Evolutionary conservation across 2,329 filamentous ascomycete genomes (phyloP).

Genomic region (Capronia coronata): DNA sequence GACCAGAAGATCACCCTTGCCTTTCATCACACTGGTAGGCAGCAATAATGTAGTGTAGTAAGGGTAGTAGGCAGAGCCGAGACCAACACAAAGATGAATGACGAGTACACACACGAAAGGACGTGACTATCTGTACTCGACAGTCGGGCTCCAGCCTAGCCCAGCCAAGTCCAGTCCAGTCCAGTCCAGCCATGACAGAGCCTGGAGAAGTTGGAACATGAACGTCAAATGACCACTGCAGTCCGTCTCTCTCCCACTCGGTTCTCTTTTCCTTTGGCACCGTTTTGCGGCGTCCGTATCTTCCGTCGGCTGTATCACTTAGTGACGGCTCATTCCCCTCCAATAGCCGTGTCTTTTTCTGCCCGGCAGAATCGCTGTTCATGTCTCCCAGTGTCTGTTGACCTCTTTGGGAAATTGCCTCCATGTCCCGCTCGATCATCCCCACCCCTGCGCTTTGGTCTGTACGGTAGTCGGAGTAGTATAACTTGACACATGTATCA

Average conservation of each 20-base stretch:
- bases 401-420: slow-evolving; percentile 11
- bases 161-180: neutral
- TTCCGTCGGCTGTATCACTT: neutral
- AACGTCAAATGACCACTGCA: neutral
- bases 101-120: too few species aligned
- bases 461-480: too few species aligned
- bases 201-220: neutral
- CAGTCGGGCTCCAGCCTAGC: neutral
- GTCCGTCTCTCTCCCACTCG: neutral
- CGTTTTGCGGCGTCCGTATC: neutral
- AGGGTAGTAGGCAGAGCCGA: too few species aligned
- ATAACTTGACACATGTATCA: too few species aligned
- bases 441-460: neutral
- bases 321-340: neutral
- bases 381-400: slow-evolving; percentile 9
- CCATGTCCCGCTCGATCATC: neutral
- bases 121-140: neutral
- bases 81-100: too few species aligned
- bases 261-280: neutral
- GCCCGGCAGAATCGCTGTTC: slow-evolving; percentile 11
- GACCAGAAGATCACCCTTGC: too few species aligned
- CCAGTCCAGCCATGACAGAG: too few species aligned
- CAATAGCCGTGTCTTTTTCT: slow-evolving; percentile 15
- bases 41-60: too few species aligned
- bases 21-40: too few species aligned